Percentiles rank a stretch among this genome's conserved stretches.
phyloP scores from a whole-genome alignment of 345 rosid genomes.

The Citrus hindsii region DNA sequence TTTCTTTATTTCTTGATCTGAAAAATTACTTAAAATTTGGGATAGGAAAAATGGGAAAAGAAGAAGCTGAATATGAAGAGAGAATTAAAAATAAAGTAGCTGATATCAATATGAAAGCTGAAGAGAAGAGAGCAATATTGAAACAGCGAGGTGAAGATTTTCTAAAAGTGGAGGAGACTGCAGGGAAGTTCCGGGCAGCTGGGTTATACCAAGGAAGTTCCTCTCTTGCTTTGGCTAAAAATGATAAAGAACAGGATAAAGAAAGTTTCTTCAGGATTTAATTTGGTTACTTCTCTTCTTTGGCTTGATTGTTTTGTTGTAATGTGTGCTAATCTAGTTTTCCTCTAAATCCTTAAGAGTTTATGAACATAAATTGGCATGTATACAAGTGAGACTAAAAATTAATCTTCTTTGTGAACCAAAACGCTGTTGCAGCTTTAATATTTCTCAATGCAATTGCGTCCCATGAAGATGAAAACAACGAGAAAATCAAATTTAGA shows the following conservation, averaged over 20 bases:
- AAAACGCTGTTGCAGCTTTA: background rate
- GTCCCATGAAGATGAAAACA: background rate
- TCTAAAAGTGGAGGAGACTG: slow-evolving; percentile 46
- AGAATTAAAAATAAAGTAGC: slow-evolving; percentile 54
- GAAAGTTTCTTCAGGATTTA: background rate
- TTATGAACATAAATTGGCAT: background rate
- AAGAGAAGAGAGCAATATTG: slow-evolving; percentile 58
- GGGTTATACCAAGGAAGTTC: slow-evolving; percentile 41
- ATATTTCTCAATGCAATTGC: background rate
- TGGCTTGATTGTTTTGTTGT: background rate
- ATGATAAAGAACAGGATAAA: background rate
- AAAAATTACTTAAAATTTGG: background rate
- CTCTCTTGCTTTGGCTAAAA: slow-evolving; percentile 37
- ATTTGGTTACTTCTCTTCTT: background rate
- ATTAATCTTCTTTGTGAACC: background rate
- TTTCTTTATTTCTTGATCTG: too few relatives aligned
- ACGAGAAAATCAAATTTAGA: background rate
- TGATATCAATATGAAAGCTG: slow-evolving; percentile 54
- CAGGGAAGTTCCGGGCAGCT: slow-evolving; percentile 40
- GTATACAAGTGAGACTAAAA: background rate
- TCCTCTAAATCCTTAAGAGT: background rate
- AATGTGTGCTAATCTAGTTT: background rate
- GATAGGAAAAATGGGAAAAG: slow-evolving; percentile 56
- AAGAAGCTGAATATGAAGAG: slow-evolving; percentile 58
- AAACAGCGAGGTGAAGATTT: slow-evolving; percentile 37